Percentiles rank a stretch among this genome's conserved stretches.
Evolutionary conservation across 345 rosid genomes (phyloP).

Genomic region (Pistacia integerrima): DNA sequence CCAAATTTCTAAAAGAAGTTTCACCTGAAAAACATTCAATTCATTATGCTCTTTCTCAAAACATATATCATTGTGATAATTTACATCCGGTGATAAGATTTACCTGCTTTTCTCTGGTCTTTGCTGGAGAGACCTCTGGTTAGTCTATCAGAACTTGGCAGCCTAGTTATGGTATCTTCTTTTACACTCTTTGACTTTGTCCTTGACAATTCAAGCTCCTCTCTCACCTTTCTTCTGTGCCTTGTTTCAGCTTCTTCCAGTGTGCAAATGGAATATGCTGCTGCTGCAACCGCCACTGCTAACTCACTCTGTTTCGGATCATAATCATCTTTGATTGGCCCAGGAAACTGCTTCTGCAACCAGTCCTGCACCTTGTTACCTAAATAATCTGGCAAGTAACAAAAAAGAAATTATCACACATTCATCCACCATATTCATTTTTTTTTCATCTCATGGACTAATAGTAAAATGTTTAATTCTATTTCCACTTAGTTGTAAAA

Average conservation of each 20-base stretch:
- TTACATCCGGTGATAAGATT: not conserved
- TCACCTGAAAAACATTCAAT: conserved; percentile 29
- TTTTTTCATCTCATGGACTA: not conserved
- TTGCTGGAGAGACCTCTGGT: conserved; percentile 25
- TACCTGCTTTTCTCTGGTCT: conserved; percentile 29
- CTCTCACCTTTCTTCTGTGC: conserved; percentile 33
- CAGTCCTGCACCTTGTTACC: conserved; percentile 38
- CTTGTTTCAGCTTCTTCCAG: conserved; percentile 42
- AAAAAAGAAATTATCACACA: no score
- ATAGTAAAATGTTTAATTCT: not conserved
- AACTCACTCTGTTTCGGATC: conserved; percentile 37
- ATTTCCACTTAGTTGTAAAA: not conserved
- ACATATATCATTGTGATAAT: conserved; percentile 3
- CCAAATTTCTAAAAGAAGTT: conserved; percentile 25
- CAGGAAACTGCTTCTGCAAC: conserved; percentile 41
- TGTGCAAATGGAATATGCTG: conserved; percentile 46
- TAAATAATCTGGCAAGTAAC: conserved; percentile 21
- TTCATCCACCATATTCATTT: not conserved
- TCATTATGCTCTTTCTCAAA: not conserved
- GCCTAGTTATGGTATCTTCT: conserved; percentile 16
- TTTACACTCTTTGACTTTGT: conserved; percentile 21
- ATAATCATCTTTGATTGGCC: conserved; percentile 35
- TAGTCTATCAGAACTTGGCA: conserved; percentile 3
- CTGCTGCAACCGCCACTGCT: conserved; percentile 65
- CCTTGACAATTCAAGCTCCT: conserved; percentile 38